Conservation (phyloP, 2,329 filamentous ascomycete species). For the Fusarium kyushuense region DNA sequence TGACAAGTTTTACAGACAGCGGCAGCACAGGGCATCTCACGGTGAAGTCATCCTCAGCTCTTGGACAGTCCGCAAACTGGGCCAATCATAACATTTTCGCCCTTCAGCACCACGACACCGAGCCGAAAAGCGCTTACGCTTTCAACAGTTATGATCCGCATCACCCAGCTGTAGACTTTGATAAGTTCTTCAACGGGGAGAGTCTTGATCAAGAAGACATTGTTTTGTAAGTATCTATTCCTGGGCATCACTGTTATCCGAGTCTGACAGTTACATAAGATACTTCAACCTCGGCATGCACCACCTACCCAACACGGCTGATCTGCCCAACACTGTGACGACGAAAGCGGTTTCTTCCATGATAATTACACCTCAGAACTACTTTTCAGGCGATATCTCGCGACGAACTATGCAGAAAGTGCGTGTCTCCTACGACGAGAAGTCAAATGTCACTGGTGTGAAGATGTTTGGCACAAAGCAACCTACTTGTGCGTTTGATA, state of each 20-base stretch:
- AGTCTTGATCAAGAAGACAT: conserved; percentile 32
- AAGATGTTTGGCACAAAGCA: conserved; percentile 33
- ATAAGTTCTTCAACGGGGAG: conserved; percentile 28
- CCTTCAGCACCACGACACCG: conserved; percentile 64
- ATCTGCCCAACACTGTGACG: conserved; percentile 29
- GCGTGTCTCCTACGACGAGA: conserved; percentile 21
- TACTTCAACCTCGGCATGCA: conserved; percentile 40
- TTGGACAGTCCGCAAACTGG: conserved; percentile 61
- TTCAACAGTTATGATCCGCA: conserved; percentile 59
- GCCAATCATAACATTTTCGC: conserved; percentile 65
- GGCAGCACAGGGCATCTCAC: conserved; percentile 57
- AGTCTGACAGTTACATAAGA: neutral
- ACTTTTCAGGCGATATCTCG: conserved; percentile 22
- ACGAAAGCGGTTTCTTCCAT: conserved; percentile 32
- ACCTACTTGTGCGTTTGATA: conserved; percentile 27
- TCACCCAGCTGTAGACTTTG: conserved; percentile 54
- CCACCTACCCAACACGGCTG: conserved; percentile 33
- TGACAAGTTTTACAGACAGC: conserved; percentile 15
- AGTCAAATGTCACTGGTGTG: conserved; percentile 7
- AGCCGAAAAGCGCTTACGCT: conserved; percentile 60
- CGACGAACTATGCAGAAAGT: conserved; percentile 29
- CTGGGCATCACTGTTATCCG: too few relatives aligned
- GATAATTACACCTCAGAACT: conserved; percentile 32
- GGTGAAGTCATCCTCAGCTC: conserved; percentile 60
- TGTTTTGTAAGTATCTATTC: conserved; percentile 11